Conservation (phyloP, 495 filamentous ascomycete genomes). For the Penicillium roqueforti region DNA sequence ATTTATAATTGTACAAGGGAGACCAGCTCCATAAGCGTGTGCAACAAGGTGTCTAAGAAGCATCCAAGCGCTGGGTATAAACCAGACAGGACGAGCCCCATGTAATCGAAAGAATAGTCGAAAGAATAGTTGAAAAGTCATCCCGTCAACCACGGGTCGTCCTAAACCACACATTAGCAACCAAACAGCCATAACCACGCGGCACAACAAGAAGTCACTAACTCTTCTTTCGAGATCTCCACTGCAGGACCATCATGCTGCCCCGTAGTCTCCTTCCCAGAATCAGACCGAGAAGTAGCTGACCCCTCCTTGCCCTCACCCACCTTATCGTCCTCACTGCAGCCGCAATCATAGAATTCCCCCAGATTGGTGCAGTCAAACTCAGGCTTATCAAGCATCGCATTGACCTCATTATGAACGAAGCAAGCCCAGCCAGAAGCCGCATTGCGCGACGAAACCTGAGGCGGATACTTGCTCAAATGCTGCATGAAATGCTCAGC, state of each 20-base stretch:
- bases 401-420: constrained; percentile 93
- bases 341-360: constrained; percentile 94
- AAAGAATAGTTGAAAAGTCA: background rate
- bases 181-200: background rate
- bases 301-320: constrained; percentile 14
- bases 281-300: constrained; percentile 7
- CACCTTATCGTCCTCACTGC: constrained; percentile 63
- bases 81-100: background rate
- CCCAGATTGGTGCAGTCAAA: constrained; percentile 91
- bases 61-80: background rate
- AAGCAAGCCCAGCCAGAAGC: constrained; percentile 92
- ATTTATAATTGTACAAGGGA: constrained; percentile 14
- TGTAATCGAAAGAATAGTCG: background rate
- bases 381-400: constrained; percentile 69
- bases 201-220: constrained; percentile 17
- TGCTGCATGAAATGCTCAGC: constrained; percentile 84
- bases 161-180: constrained; percentile 19
- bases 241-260: constrained; percentile 25
- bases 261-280: constrained; percentile 1
- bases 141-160: constrained; percentile 29
- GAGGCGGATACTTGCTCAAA: constrained; percentile 80
- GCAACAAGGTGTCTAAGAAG: background rate
- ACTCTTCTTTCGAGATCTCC: constrained; percentile 44
- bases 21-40: constrained; percentile 7
- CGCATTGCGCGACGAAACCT: constrained; percentile 74